A percentile compares a stretch with the other conserved stretches of the same genome.
These are phyloP conservation scores for Myochromella boudieri DNA, from an alignment of 768 basidiomycete genomes.

Conservation along the genomic window DNA sequence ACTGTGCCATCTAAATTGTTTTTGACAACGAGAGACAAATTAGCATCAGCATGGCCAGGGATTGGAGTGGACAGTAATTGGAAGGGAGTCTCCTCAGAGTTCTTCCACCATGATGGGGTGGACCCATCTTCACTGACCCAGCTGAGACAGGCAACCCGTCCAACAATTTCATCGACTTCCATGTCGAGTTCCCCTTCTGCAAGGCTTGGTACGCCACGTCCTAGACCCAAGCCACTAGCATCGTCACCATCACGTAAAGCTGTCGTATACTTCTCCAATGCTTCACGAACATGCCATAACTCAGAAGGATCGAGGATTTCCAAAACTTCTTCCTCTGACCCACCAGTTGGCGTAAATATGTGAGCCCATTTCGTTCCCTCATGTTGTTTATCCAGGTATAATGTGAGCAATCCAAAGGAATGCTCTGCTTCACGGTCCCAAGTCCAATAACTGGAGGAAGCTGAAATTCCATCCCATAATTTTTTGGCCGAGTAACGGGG, in stretches of 20 bases:
- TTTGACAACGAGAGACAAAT: slow-evolving; percentile 59
- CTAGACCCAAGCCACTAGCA: slow-evolving; percentile 60
- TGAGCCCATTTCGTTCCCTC: slow-evolving; percentile 85
- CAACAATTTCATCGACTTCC: slow-evolving; percentile 78
- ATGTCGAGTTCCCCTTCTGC: slow-evolving; percentile 90
- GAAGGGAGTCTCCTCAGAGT: slow-evolving; percentile 35
- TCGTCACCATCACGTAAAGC: slow-evolving; percentile 60
- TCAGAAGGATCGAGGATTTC: slow-evolving; percentile 90
- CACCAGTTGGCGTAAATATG: slow-evolving; percentile 64
- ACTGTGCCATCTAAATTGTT: slow-evolving; percentile 72
- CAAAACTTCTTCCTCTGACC: slow-evolving; percentile 58
- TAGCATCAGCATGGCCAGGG: slow-evolving; percentile 44
- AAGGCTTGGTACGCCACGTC: slow-evolving; percentile 74
- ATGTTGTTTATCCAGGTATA: slow-evolving; percentile 87
- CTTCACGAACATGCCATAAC: slow-evolving; percentile 73
- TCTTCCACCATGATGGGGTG: slow-evolving; percentile 40
- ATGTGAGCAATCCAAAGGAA: slow-evolving; percentile 66
- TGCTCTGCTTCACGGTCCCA: slow-evolving; percentile 80
- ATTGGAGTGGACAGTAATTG: slow-evolving; percentile 70
- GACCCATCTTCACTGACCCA: slow-evolving; percentile 61
- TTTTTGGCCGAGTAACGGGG: slow-evolving; percentile 62
- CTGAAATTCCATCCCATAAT: slow-evolving; percentile 80
- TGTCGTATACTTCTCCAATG: slow-evolving; percentile 84
- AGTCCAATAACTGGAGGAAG: slow-evolving; percentile 88
- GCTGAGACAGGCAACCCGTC: slow-evolving; percentile 61